Base-by-base conservation (phyloP, 495 filamentous ascomycete genomes). In the Coniosporium apollinis region DNA sequence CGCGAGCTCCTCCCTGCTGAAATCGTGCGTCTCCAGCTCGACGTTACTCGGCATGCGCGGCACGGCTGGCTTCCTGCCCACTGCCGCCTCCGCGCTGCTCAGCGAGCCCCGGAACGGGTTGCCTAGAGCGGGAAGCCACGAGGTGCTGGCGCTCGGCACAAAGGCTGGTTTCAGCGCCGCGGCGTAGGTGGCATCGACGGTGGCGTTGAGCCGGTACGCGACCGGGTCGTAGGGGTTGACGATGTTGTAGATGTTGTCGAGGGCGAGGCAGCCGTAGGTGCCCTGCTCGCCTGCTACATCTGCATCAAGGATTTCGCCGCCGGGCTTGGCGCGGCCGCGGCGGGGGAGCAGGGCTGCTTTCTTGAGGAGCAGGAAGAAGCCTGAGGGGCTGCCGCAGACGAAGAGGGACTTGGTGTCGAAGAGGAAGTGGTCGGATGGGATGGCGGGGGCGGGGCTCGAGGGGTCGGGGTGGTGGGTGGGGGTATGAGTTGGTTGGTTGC, bases 221-320 rank as follows among this genome's bases (percentile, higher is more conserved):
- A 97, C 56, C 7, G 58, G 58, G 37, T 89, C 30, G 82, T 49
- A 58, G 1, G 41, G 28, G 55, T 53, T 76, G 62, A 96, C 67
- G 42, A 97, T 73, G 52, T 97, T 97, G 66, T 94, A 97, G 30
- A 97, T 66, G 51, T 97, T 97, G 48, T 94, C 83, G 6, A 94
- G 82, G 4, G 86, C 82, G 24, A 94, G 58, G 55, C 87, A 97
- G 19, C 89, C 89, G 51, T 84, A 94, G 9, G 59, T 70, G 32
- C 79, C 86, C 10, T 64, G 61, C 30, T 86, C 73, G 5, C 81
- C 85, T 24, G 76, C 74, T 28, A 94, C 66, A 18, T 74, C 69
- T 6, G 40, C 22, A 2, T 37, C 19, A 43, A 49, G 75, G 22
- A 60, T 61, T 43, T 83, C 74, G 14, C 70, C 72, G 15, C 73